phyloP scores from a whole-genome alignment of 2,329 filamentous ascomycete genomes.

The Penicillium sclerotiorum region DNA sequence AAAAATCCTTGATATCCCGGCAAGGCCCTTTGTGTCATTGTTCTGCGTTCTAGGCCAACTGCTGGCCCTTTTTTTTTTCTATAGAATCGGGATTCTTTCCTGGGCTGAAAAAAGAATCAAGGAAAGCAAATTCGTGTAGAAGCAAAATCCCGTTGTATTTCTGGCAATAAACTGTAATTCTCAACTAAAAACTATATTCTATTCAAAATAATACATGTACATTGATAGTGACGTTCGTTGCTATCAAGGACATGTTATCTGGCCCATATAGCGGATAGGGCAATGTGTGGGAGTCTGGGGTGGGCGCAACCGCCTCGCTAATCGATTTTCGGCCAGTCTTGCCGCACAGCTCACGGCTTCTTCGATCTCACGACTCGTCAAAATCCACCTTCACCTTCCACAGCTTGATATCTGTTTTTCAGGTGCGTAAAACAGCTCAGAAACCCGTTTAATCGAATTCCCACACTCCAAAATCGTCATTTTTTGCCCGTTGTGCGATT shows the following conservation, averaged over 20 bases:
- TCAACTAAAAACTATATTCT: not conserved
- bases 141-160: slow-evolving; percentile 6
- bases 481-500: slow-evolving; percentile 31
- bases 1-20: slow-evolving; percentile 45
- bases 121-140: slow-evolving; percentile 18
- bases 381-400: slow-evolving; percentile 41
- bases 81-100: slow-evolving; percentile 21
- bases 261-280: slow-evolving; percentile 19
- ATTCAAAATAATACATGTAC: not conserved
- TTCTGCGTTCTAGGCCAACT: slow-evolving; percentile 21
- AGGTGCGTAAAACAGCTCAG: slow-evolving; percentile 38
- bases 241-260: not conserved
- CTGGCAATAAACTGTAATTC: not conserved
- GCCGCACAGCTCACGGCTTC: slow-evolving; percentile 44
- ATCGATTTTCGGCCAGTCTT: slow-evolving; percentile 46
- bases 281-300: slow-evolving; percentile 36
- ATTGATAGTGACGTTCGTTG: not conserved
- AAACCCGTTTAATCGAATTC: slow-evolving; percentile 22
- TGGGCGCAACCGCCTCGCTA: slow-evolving; percentile 44
- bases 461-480: slow-evolving; percentile 24
- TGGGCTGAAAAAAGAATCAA: slow-evolving; percentile 10
- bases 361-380: slow-evolving; percentile 39
- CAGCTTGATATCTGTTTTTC: slow-evolving; percentile 34
- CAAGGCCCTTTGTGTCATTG: slow-evolving; percentile 26
- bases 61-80: slow-evolving; percentile 17